Conservation (phyloP, 164 flowering plant species). For the Liquidambar formosana region DNA sequence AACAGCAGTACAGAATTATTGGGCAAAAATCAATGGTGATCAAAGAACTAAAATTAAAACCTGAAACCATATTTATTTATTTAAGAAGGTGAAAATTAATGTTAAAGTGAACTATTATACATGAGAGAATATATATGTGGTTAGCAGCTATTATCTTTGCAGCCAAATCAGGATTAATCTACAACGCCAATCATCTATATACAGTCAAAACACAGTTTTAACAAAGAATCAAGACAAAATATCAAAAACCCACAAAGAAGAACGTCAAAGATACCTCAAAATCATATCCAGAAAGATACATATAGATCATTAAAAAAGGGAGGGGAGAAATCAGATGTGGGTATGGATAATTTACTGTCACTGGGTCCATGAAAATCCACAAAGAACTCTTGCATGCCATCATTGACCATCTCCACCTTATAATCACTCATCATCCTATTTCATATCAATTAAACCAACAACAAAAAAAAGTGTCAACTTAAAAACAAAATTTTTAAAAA, state of each 20-base stretch:
- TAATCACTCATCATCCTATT: constrained; percentile 84
- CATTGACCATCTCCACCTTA: constrained; percentile 93
- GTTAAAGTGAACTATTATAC: too few relatives aligned
- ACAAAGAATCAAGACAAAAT: constrained; percentile 1
- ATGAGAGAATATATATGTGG: too few relatives aligned
- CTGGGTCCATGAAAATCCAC: constrained; percentile 90
- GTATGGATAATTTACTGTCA: constrained; percentile 62
- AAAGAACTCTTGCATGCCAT: constrained; percentile 92
- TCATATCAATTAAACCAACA: constrained; percentile 13
- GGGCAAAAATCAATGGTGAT: background rate
- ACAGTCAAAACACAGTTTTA: background rate
- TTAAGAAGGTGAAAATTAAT: too few relatives aligned
- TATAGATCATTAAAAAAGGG: background rate
- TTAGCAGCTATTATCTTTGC: too few relatives aligned
- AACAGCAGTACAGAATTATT: too few relatives aligned
- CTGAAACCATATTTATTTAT: too few relatives aligned
- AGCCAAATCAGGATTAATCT: background rate
- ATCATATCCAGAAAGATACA: background rate
- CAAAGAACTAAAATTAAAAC: background rate
- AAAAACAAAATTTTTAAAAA: constrained; percentile 2
- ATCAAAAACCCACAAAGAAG: constrained; percentile 6
- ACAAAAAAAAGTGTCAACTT: background rate
- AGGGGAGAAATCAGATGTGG: constrained; percentile 10
- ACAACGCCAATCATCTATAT: background rate
- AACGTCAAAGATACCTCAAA: background rate